Evolutionary conservation across 192 early-diverging fungal species (phyloP).

Genomic region (Coemansia pectinata): DNA sequence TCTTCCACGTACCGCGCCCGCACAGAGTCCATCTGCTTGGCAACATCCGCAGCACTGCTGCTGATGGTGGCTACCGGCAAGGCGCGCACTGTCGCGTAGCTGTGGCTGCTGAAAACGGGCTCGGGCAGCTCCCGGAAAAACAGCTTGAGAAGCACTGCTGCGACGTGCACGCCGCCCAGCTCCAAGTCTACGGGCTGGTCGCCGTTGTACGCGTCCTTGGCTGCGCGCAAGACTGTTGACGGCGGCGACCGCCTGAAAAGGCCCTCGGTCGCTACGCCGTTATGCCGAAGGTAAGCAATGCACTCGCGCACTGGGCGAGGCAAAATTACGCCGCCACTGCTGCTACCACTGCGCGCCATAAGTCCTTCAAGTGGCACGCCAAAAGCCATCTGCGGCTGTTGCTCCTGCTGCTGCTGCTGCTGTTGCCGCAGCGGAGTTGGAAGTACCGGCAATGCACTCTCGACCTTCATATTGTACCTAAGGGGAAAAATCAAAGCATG

Average conservation of each 20-base stretch:
- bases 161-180: constrained; percentile 72
- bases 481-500: not conserved
- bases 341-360: constrained; percentile 47
- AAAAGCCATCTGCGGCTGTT: constrained; percentile 57
- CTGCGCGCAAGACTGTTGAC: constrained; percentile 63
- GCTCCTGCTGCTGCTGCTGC: not conserved
- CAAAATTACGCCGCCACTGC: constrained; percentile 57
- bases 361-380: constrained; percentile 66
- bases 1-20: constrained; percentile 38
- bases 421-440: constrained; percentile 4
- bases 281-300: constrained; percentile 60
- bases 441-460: not conserved
- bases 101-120: constrained; percentile 61
- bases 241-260: constrained; percentile 85
- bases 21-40: constrained; percentile 24
- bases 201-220: constrained; percentile 37
- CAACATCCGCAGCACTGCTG: constrained; percentile 16
- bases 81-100: constrained; percentile 57
- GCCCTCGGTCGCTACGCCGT: constrained; percentile 77
- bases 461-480: constrained; percentile 36
- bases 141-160: constrained; percentile 79
- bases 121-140: constrained; percentile 79
- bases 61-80: constrained; percentile 27
- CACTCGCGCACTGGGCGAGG: constrained; percentile 75
- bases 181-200: constrained; percentile 57